Evolutionary conservation across 2,329 filamentous ascomycete genomes (phyloP).

Genomic region (Emericellopsis atlantica): DNA sequence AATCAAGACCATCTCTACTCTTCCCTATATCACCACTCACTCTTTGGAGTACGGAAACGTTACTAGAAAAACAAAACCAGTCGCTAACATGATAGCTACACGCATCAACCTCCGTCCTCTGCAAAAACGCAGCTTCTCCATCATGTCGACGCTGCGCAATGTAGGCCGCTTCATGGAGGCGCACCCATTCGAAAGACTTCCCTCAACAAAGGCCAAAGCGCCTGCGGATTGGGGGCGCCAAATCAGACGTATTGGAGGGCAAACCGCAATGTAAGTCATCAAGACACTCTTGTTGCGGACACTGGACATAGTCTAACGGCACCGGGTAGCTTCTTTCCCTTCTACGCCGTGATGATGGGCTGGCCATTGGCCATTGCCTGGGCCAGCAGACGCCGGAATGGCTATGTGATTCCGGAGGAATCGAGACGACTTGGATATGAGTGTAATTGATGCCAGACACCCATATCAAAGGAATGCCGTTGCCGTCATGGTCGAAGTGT

Average conservation of each 20-base stretch:
- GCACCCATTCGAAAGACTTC: slow-evolving; percentile 21
- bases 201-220: slow-evolving; percentile 13
- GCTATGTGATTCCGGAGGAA: neutral
- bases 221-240: slow-evolving; percentile 17
- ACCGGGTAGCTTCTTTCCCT: slow-evolving; percentile 18
- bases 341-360: slow-evolving; percentile 17
- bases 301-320: neutral
- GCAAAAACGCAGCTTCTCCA: slow-evolving; percentile 19
- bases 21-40: no score
- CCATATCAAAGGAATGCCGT: no score
- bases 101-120: neutral
- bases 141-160: slow-evolving; percentile 17
- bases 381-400: neutral
- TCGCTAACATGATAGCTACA: no score
- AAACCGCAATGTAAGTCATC: slow-evolving; percentile 18
- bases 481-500: no score
- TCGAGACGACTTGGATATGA: no score
- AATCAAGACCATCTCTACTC: no score
- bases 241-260: slow-evolving; percentile 15
- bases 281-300: no score
- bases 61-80: no score
- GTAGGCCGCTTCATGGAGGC: slow-evolving; percentile 19
- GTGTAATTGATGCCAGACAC: neutral
- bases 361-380: slow-evolving; percentile 16
- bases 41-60: no score